A percentile compares a stretch with the other conserved stretches of the same genome.
Conservation (phyloP, 345 rosid species). For the Toxicodendron radicans region DNA sequence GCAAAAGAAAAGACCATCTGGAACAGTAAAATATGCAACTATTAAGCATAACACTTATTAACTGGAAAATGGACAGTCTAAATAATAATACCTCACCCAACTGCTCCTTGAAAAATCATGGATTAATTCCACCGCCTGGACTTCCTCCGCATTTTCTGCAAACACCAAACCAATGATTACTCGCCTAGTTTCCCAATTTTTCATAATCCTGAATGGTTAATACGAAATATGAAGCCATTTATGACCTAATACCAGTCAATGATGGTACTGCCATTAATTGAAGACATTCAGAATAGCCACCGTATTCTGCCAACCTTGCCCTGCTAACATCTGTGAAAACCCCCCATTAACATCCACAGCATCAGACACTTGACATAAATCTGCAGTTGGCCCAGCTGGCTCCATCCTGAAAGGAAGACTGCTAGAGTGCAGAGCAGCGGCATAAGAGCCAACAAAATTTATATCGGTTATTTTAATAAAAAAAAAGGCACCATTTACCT, state of each 20-base stretch:
- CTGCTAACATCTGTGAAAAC: slow-evolving; percentile 58
- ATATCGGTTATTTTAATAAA: too few relatives aligned
- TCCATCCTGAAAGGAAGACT: slow-evolving; percentile 76
- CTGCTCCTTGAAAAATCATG: slow-evolving; percentile 55
- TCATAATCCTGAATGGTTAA: slow-evolving; percentile 15
- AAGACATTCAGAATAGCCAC: slow-evolving; percentile 62
- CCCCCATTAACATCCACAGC: slow-evolving; percentile 53
- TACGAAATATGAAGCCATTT: too few relatives aligned
- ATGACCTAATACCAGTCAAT: slow-evolving; percentile 43
- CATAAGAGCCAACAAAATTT: too few relatives aligned
- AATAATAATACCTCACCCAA: too few relatives aligned
- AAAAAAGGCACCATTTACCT: too few relatives aligned
- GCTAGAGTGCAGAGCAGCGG: slow-evolving; percentile 76
- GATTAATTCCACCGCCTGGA: slow-evolving; percentile 53
- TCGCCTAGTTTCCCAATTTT: slow-evolving; percentile 41
- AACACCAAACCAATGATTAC: slow-evolving; percentile 41
- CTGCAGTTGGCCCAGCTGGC: slow-evolving; percentile 42
- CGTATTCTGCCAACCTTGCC: slow-evolving; percentile 63
- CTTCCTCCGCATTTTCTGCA: slow-evolving; percentile 66
- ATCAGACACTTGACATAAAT: slow-evolving; percentile 48
- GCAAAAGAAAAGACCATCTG: too few relatives aligned
- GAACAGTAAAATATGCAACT: too few relatives aligned
- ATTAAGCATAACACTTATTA: too few relatives aligned
- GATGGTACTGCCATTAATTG: slow-evolving; percentile 70
- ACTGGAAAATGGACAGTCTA: too few relatives aligned